A percentile compares a stretch with the other conserved stretches of the same genome.
Conservation (phyloP, 2,329 filamentous ascomycete genomes). For the Paraphaeosphaeria minitans region DNA sequence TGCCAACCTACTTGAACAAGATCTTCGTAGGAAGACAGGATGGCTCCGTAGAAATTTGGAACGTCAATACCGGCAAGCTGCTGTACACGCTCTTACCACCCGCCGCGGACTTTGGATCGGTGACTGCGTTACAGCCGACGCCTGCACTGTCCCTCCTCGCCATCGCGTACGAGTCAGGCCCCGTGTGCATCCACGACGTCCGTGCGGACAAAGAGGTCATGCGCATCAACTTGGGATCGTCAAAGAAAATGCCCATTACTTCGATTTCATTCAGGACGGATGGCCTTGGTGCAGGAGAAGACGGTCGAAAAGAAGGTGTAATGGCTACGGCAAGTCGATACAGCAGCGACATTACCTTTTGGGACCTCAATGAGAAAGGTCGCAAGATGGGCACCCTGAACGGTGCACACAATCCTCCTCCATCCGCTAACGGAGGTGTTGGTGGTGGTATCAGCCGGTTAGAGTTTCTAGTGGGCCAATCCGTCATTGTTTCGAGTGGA, state of each 20-base stretch:
- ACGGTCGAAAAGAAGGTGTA: constrained; percentile 81
- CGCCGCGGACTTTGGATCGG: constrained; percentile 71
- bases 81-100: constrained; percentile 88
- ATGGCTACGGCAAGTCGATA: constrained; percentile 86
- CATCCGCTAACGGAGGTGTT: constrained; percentile 57
- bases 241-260: constrained; percentile 68
- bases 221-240: constrained; percentile 67
- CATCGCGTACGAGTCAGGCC: constrained; percentile 82
- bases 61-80: constrained; percentile 87
- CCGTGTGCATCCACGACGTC: constrained; percentile 80
- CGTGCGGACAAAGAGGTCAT: constrained; percentile 76
- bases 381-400: constrained; percentile 85
- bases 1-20: constrained; percentile 97
- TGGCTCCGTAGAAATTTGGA: constrained; percentile 96
- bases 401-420: constrained; percentile 82
- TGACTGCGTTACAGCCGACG: constrained; percentile 85
- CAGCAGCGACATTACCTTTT: constrained; percentile 90
- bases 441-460: constrained; percentile 82
- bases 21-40: constrained; percentile 86
- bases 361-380: constrained; percentile 91
- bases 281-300: constrained; percentile 82
- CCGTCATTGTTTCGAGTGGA: constrained; percentile 87
- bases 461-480: constrained; percentile 88
- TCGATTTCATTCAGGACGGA: constrained; percentile 92
- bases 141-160: constrained; percentile 85